A percentile compares a stretch with the other conserved stretches of the same genome.
Conservation (phyloP, 176 grass and related monocot species). For the Dactylis glomerata region DNA sequence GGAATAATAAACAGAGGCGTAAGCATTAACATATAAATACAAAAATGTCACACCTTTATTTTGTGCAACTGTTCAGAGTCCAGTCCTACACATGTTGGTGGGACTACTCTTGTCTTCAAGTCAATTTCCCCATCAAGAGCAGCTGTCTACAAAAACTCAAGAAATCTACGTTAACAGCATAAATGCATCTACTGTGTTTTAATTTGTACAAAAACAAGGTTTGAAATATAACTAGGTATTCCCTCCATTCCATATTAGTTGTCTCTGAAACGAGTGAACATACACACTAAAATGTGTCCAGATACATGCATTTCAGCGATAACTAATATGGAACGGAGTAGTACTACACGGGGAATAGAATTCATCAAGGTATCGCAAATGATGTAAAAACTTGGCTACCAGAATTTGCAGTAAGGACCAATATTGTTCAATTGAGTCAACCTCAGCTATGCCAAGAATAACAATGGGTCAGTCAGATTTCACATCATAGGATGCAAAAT, state of each 20-base stretch:
- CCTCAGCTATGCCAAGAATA: not conserved
- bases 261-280: no score
- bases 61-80: constrained; percentile 82
- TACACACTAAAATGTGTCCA: no score
- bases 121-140: constrained; percentile 98
- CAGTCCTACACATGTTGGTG: constrained; percentile 68
- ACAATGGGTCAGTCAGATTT: not conserved
- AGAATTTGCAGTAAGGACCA: not conserved
- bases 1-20: constrained; percentile 23
- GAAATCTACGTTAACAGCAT: constrained; percentile 22
- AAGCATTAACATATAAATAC: constrained; percentile 3
- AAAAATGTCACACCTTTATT: constrained; percentile 64
- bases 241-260: no score
- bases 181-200: not conserved
- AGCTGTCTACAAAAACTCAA: constrained; percentile 65
- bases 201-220: not conserved
- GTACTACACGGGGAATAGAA: not conserved
- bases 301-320: no score
- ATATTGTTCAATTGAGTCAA: not conserved
- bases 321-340: no score
- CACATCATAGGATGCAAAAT: not conserved
- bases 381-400: not conserved
- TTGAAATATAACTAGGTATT: not conserved
- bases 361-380: constrained; percentile 1
- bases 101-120: constrained; percentile 82